A percentile compares a stretch with the other conserved stretches of the same genome.
Conservation (phyloP, 2,329 filamentous ascomycete genomes). For the Mollisia scopiformis region DNA sequence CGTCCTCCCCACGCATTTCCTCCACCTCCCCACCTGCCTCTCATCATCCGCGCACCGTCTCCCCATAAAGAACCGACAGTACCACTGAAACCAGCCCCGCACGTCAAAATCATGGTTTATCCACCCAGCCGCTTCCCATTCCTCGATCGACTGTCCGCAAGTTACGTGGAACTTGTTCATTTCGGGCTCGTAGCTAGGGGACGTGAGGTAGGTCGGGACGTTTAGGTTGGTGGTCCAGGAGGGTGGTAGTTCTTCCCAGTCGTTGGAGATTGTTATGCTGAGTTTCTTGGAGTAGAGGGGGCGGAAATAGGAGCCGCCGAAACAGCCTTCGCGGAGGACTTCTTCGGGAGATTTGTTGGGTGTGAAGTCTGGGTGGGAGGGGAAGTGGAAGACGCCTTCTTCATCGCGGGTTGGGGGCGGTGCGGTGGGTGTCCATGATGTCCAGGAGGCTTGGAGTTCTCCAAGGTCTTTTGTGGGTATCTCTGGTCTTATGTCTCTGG, state of each 20-base stretch:
- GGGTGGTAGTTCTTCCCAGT: conserved; percentile 3
- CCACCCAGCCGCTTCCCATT: conserved; percentile 59
- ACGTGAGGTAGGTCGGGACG: conserved; percentile 4
- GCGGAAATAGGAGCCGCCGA: conserved; percentile 15
- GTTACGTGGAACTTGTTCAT: conserved; percentile 56
- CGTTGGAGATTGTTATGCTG: conserved; percentile 14
- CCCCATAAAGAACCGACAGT: conserved; percentile 15
- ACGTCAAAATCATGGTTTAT: conserved; percentile 56
- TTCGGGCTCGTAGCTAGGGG: conserved; percentile 45
- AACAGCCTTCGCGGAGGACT: conserved; percentile 17
- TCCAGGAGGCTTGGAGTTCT: conserved; percentile 7
- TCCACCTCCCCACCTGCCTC: conserved; percentile 47
- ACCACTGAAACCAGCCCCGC: conserved; percentile 43
- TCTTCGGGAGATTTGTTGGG: conserved; percentile 16
- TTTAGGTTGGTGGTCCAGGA: conserved; percentile 5
- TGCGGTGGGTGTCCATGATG: conserved; percentile 7
- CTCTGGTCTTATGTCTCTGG: not conserved
- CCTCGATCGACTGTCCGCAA: conserved; percentile 56
- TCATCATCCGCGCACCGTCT: conserved; percentile 17
- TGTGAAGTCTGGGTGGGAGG: conserved; percentile 11
- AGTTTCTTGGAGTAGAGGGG: conserved; percentile 21
- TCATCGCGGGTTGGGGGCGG: conserved; percentile 7
- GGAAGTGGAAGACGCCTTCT: conserved; percentile 13
- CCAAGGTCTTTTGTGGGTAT: not conserved
- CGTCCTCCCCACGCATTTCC: conserved; percentile 53